A percentile compares a stretch with the other conserved stretches of the same genome.
These are phyloP conservation scores for Hydnum rufescens DNA, from an alignment of 768 basidiomycete species.

Conservation along the genomic window DNA sequence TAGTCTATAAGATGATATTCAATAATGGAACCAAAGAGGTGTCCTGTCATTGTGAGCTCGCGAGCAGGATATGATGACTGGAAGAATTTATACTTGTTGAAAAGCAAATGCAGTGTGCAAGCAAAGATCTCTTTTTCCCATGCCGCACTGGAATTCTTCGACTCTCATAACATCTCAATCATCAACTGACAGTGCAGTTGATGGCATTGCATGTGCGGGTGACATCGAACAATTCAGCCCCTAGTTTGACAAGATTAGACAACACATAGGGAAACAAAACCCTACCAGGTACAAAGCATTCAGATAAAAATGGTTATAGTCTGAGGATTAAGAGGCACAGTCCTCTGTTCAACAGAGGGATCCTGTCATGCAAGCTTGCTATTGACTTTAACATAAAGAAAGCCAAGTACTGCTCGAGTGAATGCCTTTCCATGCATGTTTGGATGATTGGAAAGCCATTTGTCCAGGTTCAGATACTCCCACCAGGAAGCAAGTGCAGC, in stretches of 20 bases:
- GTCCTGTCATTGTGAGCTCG: constrained; percentile 97
- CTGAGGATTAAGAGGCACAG: constrained; percentile 70
- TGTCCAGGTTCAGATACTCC: constrained; percentile 89
- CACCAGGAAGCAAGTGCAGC: constrained; percentile 82
- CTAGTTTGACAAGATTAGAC: constrained; percentile 76
- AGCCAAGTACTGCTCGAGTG: constrained; percentile 67
- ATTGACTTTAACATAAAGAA: constrained; percentile 84
- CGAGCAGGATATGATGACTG: constrained; percentile 84
- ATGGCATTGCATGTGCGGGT: constrained; percentile 98
- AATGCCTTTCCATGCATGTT: constrained; percentile 67
- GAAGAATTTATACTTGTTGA: constrained; percentile 99
- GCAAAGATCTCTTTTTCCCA: constrained; percentile 93
- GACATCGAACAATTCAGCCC: constrained; percentile 81
- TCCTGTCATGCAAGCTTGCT: constrained; percentile 68
- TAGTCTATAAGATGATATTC: constrained; percentile 84
- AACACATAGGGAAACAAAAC: constrained; percentile 66
- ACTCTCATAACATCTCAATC: constrained; percentile 65
- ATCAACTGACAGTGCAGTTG: constrained; percentile 85
- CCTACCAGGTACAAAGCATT: constrained; percentile 66
- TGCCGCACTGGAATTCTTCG: constrained; percentile 62
- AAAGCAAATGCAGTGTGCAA: constrained; percentile 98
- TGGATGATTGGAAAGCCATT: constrained; percentile 86
- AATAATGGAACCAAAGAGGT: constrained; percentile 90
- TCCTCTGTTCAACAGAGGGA: constrained; percentile 53
- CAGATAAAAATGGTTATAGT: constrained; percentile 87